phyloP scores from a whole-genome alignment of 2,329 filamentous ascomycete genomes.

The Apiospora hydei region DNA sequence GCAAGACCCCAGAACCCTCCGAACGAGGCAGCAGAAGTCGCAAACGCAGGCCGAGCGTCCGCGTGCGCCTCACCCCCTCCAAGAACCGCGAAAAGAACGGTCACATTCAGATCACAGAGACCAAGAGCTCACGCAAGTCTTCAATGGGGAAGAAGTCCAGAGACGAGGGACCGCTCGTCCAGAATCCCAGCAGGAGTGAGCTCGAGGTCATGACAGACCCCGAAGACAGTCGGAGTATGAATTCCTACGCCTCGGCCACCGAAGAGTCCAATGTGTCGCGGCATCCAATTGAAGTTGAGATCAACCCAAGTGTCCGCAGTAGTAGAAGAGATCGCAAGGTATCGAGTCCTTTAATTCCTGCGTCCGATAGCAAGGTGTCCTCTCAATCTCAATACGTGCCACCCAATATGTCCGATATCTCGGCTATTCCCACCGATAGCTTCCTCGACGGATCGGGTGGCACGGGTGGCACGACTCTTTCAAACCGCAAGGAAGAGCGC shows the following conservation, averaged over 20 bases:
- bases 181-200: constrained; percentile 62
- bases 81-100: constrained; percentile 70
- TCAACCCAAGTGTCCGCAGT: constrained; percentile 64
- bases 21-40: constrained; percentile 58
- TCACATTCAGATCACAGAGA: constrained; percentile 87
- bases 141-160: constrained; percentile 54
- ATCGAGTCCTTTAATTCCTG: constrained; percentile 72
- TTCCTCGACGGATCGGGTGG: constrained; percentile 66
- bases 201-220: constrained; percentile 55
- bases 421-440: constrained; percentile 71
- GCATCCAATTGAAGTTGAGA: constrained; percentile 88
- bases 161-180: constrained; percentile 49
- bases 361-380: constrained; percentile 61
- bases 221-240: constrained; percentile 72
- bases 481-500: constrained; percentile 39
- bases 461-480: constrained; percentile 47
- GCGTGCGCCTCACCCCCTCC: constrained; percentile 80
- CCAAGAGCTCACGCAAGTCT: constrained; percentile 71
- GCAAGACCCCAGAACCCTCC: constrained; percentile 61
- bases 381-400: constrained; percentile 61
- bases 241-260: constrained; percentile 79
- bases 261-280: constrained; percentile 80
- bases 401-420: constrained; percentile 82
- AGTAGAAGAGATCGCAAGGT: constrained; percentile 63
- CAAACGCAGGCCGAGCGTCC: constrained; percentile 82